Conservation (phyloP, 371 early-diverging fungal species). For the Mucor indicus region DNA sequence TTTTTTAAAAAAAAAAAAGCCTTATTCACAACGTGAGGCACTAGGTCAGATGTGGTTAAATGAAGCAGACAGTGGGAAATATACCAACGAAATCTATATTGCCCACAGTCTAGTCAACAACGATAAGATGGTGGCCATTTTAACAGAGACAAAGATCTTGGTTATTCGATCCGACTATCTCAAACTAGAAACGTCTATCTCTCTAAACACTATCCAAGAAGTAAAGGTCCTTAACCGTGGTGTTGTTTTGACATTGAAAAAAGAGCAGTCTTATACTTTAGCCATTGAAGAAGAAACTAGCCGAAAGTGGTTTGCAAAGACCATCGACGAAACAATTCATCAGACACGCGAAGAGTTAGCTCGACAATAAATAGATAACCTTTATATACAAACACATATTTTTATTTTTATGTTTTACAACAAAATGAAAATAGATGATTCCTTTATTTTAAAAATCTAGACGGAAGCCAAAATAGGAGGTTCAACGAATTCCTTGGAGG, state of each 20-base stretch:
- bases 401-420: not conserved
- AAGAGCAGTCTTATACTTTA: not conserved
- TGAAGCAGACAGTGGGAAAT: conserved; percentile 76
- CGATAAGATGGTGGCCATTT: conserved; percentile 62
- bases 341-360: conserved; percentile 13
- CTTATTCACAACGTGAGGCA: conserved; percentile 82
- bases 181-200: conserved; percentile 57
- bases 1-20: conserved; percentile 22
- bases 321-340: conserved; percentile 4
- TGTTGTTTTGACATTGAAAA: conserved; percentile 16
- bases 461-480: conserved; percentile 76
- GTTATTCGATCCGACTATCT: conserved; percentile 55
- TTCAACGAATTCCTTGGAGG: conserved; percentile 80
- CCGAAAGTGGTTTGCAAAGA: conserved; percentile 21
- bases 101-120: conserved; percentile 62
- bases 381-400: not conserved
- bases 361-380: conserved; percentile 10
- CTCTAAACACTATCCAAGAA: conserved; percentile 16
- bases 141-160: conserved; percentile 64
- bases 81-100: conserved; percentile 78
- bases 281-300: conserved; percentile 16
- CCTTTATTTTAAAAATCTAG: too few relatives aligned
- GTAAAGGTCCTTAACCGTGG: conserved; percentile 8
- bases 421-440: too few relatives aligned
- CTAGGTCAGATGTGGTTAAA: conserved; percentile 90